Percentiles rank a stretch among this genome's conserved stretches.
phyloP scores from a whole-genome alignment of 345 rosid genomes.

The Salix udensis region DNA sequence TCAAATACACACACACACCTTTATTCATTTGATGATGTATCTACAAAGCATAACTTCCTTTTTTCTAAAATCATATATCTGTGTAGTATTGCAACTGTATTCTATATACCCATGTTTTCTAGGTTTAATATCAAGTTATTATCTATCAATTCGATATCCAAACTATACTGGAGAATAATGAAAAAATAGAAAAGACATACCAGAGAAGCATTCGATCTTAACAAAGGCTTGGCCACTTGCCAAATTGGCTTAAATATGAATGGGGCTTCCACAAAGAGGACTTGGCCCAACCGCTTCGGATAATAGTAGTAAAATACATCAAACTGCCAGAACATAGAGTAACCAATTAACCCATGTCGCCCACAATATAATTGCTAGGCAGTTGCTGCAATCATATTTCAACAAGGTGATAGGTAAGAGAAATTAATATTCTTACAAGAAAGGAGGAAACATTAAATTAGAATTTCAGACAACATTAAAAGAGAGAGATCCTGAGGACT shows the following conservation, averaged over 20 bases:
- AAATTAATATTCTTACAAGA: neutral
- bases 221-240: conserved; percentile 70
- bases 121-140: neutral
- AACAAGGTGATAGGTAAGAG: neutral
- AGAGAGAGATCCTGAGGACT: neutral
- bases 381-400: neutral
- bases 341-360: conserved; percentile 11
- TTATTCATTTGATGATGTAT: too few relatives aligned
- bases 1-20: too few relatives aligned
- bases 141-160: neutral
- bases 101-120: too few relatives aligned
- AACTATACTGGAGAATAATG: neutral
- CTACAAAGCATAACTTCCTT: too few relatives aligned
- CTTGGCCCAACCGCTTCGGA: conserved; percentile 81
- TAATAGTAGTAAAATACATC: conserved; percentile 83
- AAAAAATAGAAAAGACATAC: conserved; percentile 31
- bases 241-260: conserved; percentile 79
- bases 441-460: neutral
- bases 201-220: conserved; percentile 76
- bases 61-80: too few relatives aligned
- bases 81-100: too few relatives aligned
- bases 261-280: conserved; percentile 89
- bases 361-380: neutral
- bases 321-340: conserved; percentile 47
- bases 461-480: neutral